phyloP scores from a whole-genome alignment of 1,284 basidiomycete species.

The Melampsora larici-populina region DNA sequence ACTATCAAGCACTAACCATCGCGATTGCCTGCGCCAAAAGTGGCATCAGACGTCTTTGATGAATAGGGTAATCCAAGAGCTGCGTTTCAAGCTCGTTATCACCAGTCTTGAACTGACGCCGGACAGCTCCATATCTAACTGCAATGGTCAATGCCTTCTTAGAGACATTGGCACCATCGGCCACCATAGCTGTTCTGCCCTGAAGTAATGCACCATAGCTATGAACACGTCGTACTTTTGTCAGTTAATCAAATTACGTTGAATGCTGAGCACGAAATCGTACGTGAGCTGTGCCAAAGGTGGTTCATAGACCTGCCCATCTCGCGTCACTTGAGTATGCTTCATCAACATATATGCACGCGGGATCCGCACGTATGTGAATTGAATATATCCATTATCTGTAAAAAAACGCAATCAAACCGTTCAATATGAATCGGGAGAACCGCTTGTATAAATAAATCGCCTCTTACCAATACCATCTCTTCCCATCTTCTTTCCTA shows the following conservation, averaged over 20 bases:
- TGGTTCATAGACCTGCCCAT: constrained; percentile 57
- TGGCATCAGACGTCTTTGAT: constrained; percentile 62
- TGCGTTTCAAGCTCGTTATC: constrained; percentile 59
- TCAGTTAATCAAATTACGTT: neutral
- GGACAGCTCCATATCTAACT: constrained; percentile 60
- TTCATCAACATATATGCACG: constrained; percentile 63
- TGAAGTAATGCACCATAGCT: constrained; percentile 60
- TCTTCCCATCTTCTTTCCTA: constrained; percentile 63
- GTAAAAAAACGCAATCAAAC: neutral
- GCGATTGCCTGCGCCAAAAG: constrained; percentile 61
- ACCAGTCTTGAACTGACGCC: constrained; percentile 59
- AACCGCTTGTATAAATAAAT: neutral
- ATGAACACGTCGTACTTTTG: neutral
- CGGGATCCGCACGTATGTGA: constrained; percentile 62
- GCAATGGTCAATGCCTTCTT: constrained; percentile 59
- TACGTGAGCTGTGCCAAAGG: constrained; percentile 61
- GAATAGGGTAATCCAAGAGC: constrained; percentile 62
- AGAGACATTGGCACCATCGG: constrained; percentile 45
- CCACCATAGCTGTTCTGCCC: constrained; percentile 61
- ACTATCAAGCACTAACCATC: constrained; percentile 57
- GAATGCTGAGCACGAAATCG: neutral
- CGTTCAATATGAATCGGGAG: neutral
- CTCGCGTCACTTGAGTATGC: constrained; percentile 60
- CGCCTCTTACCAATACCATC: constrained; percentile 57
- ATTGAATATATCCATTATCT: constrained; percentile 59